Percentiles rank a stretch among this genome's conserved stretches.
These are phyloP conservation scores for Neurospora sp. DNA, from an alignment of 495 filamentous ascomycete genomes.

Conservation along the genomic window DNA sequence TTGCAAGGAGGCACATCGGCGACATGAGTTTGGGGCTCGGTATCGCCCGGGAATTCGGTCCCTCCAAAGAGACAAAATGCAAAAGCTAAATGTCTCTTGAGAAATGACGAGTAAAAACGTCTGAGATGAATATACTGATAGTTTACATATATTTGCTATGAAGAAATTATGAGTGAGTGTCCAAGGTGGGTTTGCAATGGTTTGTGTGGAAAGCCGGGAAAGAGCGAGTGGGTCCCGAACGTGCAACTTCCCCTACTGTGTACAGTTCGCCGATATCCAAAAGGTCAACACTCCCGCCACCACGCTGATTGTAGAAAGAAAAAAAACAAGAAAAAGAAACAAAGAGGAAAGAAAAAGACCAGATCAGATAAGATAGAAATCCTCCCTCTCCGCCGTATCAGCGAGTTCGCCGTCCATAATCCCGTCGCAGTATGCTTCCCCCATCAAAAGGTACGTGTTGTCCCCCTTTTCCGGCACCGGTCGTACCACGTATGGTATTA, in stretches of 20 bases:
- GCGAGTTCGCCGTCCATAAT: slow-evolving; percentile 7
- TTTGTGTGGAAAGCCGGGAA: background rate
- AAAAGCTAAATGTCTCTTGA: background rate
- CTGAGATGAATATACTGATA: background rate
- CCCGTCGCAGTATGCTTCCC: slow-evolving; percentile 9
- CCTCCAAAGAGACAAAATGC: background rate
- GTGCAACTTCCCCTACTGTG: too few species aligned
- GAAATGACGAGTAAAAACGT: background rate
- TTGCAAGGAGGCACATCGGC: background rate
- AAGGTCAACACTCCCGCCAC: background rate
- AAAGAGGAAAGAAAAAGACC: background rate
- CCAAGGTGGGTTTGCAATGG: background rate
- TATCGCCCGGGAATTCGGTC: background rate
- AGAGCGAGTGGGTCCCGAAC: background rate
- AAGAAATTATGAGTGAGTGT: background rate
- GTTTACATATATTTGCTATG: background rate
- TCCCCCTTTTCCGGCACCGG: background rate
- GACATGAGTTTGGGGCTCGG: background rate
- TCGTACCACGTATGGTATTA: slow-evolving; percentile 6
- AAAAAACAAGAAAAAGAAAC: background rate
- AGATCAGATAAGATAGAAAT: background rate
- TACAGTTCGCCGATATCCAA: background rate
- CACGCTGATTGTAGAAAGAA: background rate
- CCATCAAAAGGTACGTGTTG: background rate
- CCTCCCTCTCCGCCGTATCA: background rate